Base-by-base conservation (phyloP, 2,329 filamentous ascomycete species). In the Cryphonectria radicalis region DNA sequence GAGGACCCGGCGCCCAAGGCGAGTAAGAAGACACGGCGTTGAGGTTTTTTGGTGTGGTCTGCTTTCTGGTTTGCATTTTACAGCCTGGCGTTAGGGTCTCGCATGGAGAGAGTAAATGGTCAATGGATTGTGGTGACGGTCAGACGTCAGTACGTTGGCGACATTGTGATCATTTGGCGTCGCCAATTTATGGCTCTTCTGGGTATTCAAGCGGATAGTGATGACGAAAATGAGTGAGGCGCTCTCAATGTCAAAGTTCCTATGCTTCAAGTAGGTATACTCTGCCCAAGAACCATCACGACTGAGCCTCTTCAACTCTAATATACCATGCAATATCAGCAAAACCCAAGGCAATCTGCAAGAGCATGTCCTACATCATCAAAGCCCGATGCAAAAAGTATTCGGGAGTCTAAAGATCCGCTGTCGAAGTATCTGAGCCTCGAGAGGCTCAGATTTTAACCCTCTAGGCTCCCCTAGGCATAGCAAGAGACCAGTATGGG, bases 1-100 rank as follows among this genome's bases (percentile, higher is more conserved):
- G 76, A 73, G 25, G 74, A 66, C 42, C 70, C 63, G 28, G 32
- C 62, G 64, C 71, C 63, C 65, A 74, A 40, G 37, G 60, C 69
- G 46, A 35, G 68, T 32, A 74, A 72, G 68, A 69, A 71, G 75
- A 69, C 77, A 14, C 68, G 69, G 68, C 73, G 73, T 17, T 73
- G 67, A 72, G 71, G 75, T 60, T 72, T 77, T 70, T 50, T 28
- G 28, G 43, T 7, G 19, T 17, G 25, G 2, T n/a, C 28, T 35
- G 1, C 35, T 50, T 59, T 8, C n/a, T 4, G 40, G 40, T 35
- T 17, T 43, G 40, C 11, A 50, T 66, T 68, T 43, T 53, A 59
- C 43, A 40, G 59, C 53, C n/a, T 69, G 71, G 71, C 71, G 71
- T 69, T 73, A 8, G 46, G 55, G 32, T 43, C 22, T 68, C 25